These are phyloP conservation scores for Salisapilia sapeloensis DNA, from an alignment of 352 stramenopile genomes.

Conservation along the genomic window DNA sequence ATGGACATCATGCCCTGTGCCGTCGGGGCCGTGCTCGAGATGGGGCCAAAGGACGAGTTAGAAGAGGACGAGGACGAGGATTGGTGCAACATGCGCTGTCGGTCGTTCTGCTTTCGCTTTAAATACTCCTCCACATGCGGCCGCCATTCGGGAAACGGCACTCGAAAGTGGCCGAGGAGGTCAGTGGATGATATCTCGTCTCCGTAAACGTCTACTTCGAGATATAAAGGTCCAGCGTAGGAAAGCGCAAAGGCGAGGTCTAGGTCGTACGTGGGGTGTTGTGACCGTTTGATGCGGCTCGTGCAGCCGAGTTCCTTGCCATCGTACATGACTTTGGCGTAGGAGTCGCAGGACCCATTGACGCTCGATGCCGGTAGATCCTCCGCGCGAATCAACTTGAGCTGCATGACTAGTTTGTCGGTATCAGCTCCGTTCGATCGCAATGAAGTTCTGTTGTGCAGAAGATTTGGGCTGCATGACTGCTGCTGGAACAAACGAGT, in stretches of 20 bases:
- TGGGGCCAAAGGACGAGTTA: no score
- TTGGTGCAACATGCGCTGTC: slow-evolving; percentile 1
- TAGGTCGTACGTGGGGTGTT: slow-evolving; percentile 64
- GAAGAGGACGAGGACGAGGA: no score
- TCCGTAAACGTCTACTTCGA: slow-evolving; percentile 58
- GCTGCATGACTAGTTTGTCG: slow-evolving; percentile 32
- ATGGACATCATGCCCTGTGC: no score
- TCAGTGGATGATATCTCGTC: slow-evolving; percentile 57
- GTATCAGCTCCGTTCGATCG: no score
- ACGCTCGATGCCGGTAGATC: slow-evolving; percentile 40
- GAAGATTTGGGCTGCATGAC: no score
- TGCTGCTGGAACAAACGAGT: no score
- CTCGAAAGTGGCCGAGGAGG: slow-evolving; percentile 40
- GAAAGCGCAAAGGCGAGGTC: slow-evolving; percentile 35
- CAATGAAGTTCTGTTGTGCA: no score
- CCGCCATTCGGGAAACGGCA: slow-evolving; percentile 55
- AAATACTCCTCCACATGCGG: slow-evolving; percentile 23
- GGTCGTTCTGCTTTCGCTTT: slow-evolving; percentile 7
- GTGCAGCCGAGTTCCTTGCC: slow-evolving; percentile 47
- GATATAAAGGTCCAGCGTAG: slow-evolving; percentile 32
- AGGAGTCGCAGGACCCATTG: slow-evolving; percentile 54
- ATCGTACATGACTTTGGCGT: slow-evolving; percentile 59
- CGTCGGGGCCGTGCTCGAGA: no score
- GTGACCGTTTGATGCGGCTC: slow-evolving; percentile 45
- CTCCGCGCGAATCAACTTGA: slow-evolving; percentile 66